Evolutionary conservation across 192 early-diverging fungal species (phyloP).

Genomic region (Kappamyces sp.): DNA sequence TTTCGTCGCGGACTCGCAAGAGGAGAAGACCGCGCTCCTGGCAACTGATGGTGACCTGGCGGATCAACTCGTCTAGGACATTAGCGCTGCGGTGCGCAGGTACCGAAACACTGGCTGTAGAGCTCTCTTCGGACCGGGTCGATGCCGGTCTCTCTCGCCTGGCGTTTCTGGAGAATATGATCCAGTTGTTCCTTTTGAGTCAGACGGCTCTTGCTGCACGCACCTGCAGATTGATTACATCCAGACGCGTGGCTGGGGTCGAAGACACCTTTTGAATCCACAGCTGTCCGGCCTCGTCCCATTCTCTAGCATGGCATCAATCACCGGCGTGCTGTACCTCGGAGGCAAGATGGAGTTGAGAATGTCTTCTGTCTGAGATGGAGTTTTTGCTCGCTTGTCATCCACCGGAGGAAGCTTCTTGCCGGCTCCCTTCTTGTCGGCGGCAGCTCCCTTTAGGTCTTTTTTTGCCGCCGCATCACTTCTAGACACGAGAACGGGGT

Average conservation of each 20-base stretch:
- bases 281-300: slow-evolving; percentile 56
- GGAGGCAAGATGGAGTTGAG: slow-evolving; percentile 58
- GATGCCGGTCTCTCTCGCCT: slow-evolving; percentile 60
- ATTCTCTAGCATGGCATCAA: slow-evolving; percentile 38
- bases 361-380: slow-evolving; percentile 59
- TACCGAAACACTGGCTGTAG: slow-evolving; percentile 62
- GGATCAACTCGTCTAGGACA: slow-evolving; percentile 52
- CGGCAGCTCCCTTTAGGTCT: slow-evolving; percentile 18
- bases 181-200: slow-evolving; percentile 54
- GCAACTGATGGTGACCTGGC: slow-evolving; percentile 62
- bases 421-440: slow-evolving; percentile 21
- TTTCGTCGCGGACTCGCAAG: slow-evolving; percentile 56
- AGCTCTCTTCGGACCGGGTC: slow-evolving; percentile 54
- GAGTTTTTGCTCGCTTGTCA: slow-evolving; percentile 53
- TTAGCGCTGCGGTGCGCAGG: neutral
- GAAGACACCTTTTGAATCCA: slow-evolving; percentile 61
- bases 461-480: slow-evolving; percentile 32
- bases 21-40: slow-evolving; percentile 58
- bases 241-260: slow-evolving; percentile 53
- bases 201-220: neutral
- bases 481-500: slow-evolving; percentile 52
- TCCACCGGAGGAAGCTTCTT: slow-evolving; percentile 57
- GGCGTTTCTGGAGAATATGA: slow-evolving; percentile 60
- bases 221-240: slow-evolving; percentile 53
- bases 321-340: slow-evolving; percentile 21